These are phyloP conservation scores for Herpetomonas muscarum DNA, from an alignment of 208 protist species.

Conservation along the genomic window DNA sequence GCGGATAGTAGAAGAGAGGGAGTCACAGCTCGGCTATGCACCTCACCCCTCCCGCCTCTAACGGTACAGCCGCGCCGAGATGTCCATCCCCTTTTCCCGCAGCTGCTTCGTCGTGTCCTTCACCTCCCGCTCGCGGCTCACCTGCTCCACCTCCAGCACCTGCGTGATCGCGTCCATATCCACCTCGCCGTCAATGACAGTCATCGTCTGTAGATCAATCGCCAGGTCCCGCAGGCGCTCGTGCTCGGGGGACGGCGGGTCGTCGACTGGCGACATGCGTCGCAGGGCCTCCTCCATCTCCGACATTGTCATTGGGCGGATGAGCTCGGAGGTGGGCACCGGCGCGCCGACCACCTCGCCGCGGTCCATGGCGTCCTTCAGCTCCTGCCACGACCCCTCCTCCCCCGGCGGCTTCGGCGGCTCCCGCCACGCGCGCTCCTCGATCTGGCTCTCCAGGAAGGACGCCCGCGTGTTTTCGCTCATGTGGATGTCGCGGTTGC, in stretches of 20 bases:
- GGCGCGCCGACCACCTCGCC: constrained; percentile 64
- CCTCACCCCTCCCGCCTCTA: not conserved
- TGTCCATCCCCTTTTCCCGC: constrained; percentile 33
- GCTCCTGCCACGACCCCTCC: constrained; percentile 82
- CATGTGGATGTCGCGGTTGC: constrained; percentile 54
- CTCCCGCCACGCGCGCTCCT: constrained; percentile 86
- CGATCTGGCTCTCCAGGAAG: constrained; percentile 80
- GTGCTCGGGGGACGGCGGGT: constrained; percentile 68
- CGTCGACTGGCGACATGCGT: constrained; percentile 55
- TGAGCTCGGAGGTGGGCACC: constrained; percentile 37
- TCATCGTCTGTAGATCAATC: constrained; percentile 73
- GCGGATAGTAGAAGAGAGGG: too few relatives aligned
- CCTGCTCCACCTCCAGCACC: constrained; percentile 17
- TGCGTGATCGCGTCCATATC: constrained; percentile 52
- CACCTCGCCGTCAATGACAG: constrained; percentile 44
- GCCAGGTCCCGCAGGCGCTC: constrained; percentile 32
- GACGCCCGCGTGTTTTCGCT: constrained; percentile 62
- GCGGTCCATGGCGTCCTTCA: constrained; percentile 68
- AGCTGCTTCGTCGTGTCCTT: constrained; percentile 19
- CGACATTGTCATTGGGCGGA: constrained; percentile 64
- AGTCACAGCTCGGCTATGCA: too few relatives aligned
- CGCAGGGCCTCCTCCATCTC: constrained; percentile 65
- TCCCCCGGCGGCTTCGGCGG: constrained; percentile 80
- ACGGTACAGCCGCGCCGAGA: constrained; percentile 42
- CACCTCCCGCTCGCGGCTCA: constrained; percentile 12